Evolutionary conservation across 2,329 filamentous ascomycete species (phyloP), one percentile per base, ranked within the genome.

Genomic region (Bimuria novae-zelandiae): DNA sequence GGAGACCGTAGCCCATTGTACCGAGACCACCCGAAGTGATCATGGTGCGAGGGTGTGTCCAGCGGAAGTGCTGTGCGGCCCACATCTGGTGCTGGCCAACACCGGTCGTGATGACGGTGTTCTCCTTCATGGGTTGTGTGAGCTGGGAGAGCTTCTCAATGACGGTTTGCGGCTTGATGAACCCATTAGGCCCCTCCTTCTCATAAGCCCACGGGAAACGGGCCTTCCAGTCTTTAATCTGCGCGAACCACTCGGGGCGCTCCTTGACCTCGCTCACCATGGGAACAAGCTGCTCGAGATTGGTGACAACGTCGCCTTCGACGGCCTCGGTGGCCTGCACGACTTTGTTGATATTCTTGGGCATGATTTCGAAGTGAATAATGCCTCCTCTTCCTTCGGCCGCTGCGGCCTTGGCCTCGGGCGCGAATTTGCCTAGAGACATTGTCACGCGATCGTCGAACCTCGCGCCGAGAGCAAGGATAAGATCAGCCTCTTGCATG

Each of bases 261-360:
- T 90, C 84, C 1, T 83, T 75, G 57, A 84, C 84, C 21, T 79
- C 61, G 48, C 90, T 76, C 19, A 97, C 77, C 48, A 85, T 80
- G 10, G 93, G 92, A 30, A 97, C 68, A 46, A 97, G 86, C 25
- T 84, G 77, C 46, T 81, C 81, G 29, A 97, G 80, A 75, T 96
- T 97, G 16, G 86, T 79, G 2, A 87, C 86, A 25, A 96, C 90
- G 69, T 97, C 93, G 54, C 94, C 94, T 77, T 96, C 93, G 16
- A 97, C 88, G 40, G 94, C 93, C 78, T 97, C 92, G 36, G 90
- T 97, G 7, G 93, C 92, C 77, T 97, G 91, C 12, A 99, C 89
- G 36, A 97, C 92, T 84, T 97, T 99, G 86, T 97, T 97, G 79
- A 97, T 97, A 81, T 99, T 97, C 87, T 99, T 99, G 66, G 94